Base-by-base conservation (phyloP, 768 basidiomycete species). In the Peribolospora kevripleyi region DNA sequence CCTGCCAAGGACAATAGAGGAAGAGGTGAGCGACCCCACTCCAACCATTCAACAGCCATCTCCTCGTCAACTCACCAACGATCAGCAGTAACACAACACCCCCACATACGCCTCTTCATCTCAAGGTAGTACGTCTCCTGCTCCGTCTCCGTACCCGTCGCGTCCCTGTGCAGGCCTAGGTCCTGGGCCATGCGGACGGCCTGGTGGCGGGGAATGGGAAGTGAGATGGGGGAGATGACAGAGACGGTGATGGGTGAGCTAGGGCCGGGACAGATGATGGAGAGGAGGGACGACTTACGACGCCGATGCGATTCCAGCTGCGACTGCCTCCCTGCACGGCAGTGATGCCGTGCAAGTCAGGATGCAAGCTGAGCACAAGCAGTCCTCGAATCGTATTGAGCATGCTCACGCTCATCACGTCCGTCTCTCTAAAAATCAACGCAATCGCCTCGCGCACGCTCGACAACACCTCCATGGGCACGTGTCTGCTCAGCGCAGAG, bases 71-170 rank as follows among this genome's bases (percentile, higher is more conserved):
- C 74, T 61, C 69, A 85, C 84, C 88, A 93, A 70, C 91, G 74
- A 68, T 98, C 91, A 61, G 81, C 80, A 61, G 97, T 85, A 54
- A 97, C 79, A 69, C 91, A 97, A 45, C 80, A 80, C 36, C 80
- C 85, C 93, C 93, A 98, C 43, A 98, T 71, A 53, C 93, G 75
- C 57, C 93, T 75, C 53, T 88, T 73, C 47, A 88, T 73, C 66
- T 90, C 90, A 50, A 97, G 77, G 59, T 66, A 65, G 42, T 65
- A 66, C 45, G 65, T 65, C 56, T 58, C 57, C 55, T 79, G 76
- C 65, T 81, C 79, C 61, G 79, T 82, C 47, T 81, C 79, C 0
- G 81, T 79, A 2, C 64, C 57, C 5, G 66, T 62, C 66, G 90
- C 86, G 48, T 90, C 84, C 37, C 93, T 77, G 67, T 97, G 91